phyloP scores from a whole-genome alignment of 257 asterid species.

The Primulina huaijiensis region DNA sequence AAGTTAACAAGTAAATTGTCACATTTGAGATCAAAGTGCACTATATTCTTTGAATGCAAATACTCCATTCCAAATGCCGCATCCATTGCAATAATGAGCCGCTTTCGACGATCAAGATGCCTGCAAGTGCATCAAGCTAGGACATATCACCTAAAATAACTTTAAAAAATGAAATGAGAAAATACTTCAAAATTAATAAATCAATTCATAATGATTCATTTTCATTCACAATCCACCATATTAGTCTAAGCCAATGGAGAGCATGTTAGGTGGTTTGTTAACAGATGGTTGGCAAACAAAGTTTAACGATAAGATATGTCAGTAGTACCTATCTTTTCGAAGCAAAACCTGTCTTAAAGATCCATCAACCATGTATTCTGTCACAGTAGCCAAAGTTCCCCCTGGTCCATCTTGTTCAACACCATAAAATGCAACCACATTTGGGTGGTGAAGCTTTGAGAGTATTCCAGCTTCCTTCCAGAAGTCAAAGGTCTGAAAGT shows the following conservation, averaged over 20 bases:
- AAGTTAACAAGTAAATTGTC: conserved; percentile 84
- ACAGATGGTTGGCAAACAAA: background rate
- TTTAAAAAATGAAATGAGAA: background rate
- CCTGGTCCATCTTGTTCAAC: conserved; percentile 77
- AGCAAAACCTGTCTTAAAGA: conserved; percentile 63
- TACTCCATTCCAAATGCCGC: conserved; percentile 98
- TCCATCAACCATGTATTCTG: conserved; percentile 73
- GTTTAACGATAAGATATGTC: conserved; percentile 9
- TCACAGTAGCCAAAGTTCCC: conserved; percentile 68
- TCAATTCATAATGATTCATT: background rate
- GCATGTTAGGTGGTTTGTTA: conserved; percentile 11
- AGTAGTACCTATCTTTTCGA: conserved; percentile 58
- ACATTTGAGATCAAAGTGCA: conserved; percentile 92
- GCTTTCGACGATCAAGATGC: conserved; percentile 79
- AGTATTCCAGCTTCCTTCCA: conserved; percentile 77
- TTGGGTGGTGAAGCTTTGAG: conserved; percentile 78
- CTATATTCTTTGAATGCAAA: conserved; percentile 93
- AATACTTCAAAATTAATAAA: background rate
- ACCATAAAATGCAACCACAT: conserved; percentile 75
- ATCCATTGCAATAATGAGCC: conserved; percentile 88
- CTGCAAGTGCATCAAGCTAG: conserved; percentile 37
- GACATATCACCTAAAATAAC: conserved; percentile 6
- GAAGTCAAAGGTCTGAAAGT: conserved; percentile 55
- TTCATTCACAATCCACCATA: background rate
- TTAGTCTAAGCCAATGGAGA: conserved; percentile 6